phyloP scores from a whole-genome alignment of 1,139 yeast species.

The Suhomyces chickasaworum region DNA sequence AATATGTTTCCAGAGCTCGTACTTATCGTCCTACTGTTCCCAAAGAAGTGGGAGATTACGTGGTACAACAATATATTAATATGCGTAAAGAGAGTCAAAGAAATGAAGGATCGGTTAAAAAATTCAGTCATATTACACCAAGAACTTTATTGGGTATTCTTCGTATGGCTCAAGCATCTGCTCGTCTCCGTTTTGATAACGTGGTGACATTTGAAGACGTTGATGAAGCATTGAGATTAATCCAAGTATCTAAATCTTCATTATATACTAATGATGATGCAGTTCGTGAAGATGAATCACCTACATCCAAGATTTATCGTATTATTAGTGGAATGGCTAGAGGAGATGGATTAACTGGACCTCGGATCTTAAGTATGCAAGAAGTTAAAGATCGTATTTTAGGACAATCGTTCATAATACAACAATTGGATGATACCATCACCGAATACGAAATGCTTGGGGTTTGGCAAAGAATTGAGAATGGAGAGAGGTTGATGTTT shows the following conservation, averaged over 20 bases:
- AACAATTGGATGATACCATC: constrained; percentile 75
- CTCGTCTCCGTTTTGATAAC: constrained; percentile 80
- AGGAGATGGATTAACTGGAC: constrained; percentile 45
- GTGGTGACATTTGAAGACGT: constrained; percentile 78
- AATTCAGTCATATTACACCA: constrained; percentile 91
- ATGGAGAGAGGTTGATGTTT: constrained; percentile 57
- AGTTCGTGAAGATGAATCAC: constrained; percentile 53
- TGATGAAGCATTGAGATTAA: constrained; percentile 89
- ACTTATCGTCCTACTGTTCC: constrained; percentile 84
- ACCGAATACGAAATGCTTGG: constrained; percentile 71
- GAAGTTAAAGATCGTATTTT: constrained; percentile 68
- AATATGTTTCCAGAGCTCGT: constrained; percentile 85
- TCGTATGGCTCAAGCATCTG: constrained; percentile 92
- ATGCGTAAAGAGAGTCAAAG: constrained; percentile 88
- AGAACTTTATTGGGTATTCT: constrained; percentile 90
- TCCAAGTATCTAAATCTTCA: constrained; percentile 84
- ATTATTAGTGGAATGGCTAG: constrained; percentile 56
- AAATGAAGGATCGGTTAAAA: constrained; percentile 74
- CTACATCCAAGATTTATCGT: constrained; percentile 61
- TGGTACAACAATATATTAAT: constrained; percentile 83
- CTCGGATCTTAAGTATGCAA: constrained; percentile 53
- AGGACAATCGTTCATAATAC: constrained; percentile 81
- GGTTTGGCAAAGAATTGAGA: constrained; percentile 76
- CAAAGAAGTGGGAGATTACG: constrained; percentile 83
- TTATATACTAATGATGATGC: constrained; percentile 57